Base-by-base conservation (phyloP, 2,329 filamentous ascomycete species). In the Lachnellula occidentalis region DNA sequence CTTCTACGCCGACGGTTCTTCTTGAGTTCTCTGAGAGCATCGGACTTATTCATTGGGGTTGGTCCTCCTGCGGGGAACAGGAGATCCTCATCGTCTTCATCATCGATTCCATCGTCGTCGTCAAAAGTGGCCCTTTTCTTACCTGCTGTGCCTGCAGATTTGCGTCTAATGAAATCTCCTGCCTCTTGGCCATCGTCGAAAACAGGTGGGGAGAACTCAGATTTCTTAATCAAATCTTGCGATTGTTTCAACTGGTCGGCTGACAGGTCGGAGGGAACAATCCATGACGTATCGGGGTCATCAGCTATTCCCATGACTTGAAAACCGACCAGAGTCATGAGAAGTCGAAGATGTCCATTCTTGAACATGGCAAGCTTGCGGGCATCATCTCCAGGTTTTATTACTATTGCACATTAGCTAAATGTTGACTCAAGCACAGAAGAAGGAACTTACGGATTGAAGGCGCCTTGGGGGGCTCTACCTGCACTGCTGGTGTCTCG, bases 341-440 rank as follows among this genome's bases (percentile, higher is more conserved):
- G 79, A 1, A 97, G 82, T 34, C 92, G 87, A 2, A 97, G 78
- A 65, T 92, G 86, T 9, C 88, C 85, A 70, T 97, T 95, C 67
- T 90, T 95, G 75, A 95, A 95, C 72, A 96, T 85, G 24, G 90
- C 87, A 21, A 78, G 79, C 49, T 85, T 83, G 41, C 85, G 82
- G 48, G 81, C 77, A 45, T 88, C 82, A 42, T 80, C 83, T 54
- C 87, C 83, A 0, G 87, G 51, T 60, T 67, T 65, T 34, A 66
- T 55, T n/a, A 63, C 59, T 67, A 41, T 45, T 50, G 7, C 17
- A 41, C 55, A 71, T 64, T 48, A 57, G 6, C 12, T 58, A 34
- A 21, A 24, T 31, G 45, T 21, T 22, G 47, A 21, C 5, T n/a
- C 15, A 17, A 34, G 27, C 48, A 45, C 49, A 46, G 14, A 43